phyloP scores from a whole-genome alignment of 176 grass and related monocot species.

The Musa troglodytarum region DNA sequence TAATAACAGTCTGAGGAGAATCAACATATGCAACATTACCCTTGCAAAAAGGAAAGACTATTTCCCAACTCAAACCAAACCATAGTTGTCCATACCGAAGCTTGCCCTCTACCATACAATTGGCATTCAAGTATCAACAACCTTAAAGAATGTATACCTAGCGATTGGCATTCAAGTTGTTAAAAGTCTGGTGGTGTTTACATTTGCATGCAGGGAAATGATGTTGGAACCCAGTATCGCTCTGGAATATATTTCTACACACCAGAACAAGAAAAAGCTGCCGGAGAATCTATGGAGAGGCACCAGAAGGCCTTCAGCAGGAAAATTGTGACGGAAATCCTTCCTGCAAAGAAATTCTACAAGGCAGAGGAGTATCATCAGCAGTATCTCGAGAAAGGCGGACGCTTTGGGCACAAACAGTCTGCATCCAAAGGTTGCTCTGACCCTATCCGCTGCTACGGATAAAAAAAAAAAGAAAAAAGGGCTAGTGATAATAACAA shows the following conservation, averaged over 20 bases:
- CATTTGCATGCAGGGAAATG: conserved; percentile 47
- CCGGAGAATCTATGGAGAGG: conserved; percentile 53
- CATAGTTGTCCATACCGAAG: no score
- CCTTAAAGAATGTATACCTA: no score
- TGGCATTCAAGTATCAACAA: background rate
- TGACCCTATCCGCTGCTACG: conserved; percentile 94
- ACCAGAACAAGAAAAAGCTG: conserved; percentile 59
- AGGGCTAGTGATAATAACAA: no score
- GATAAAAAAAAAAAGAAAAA: conserved; percentile 11
- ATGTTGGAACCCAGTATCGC: conserved; percentile 89
- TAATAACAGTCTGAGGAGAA: no score
- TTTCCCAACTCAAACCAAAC: no score
- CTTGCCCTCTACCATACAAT: no score
- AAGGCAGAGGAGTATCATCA: conserved; percentile 95
- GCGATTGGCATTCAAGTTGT: background rate
- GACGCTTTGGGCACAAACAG: conserved; percentile 76
- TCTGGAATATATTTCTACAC: conserved; percentile 95
- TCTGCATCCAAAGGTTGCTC: conserved; percentile 77
- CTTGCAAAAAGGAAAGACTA: no score
- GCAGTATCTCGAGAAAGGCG: conserved; percentile 91
- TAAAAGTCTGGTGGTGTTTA: background rate
- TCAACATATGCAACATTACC: no score
- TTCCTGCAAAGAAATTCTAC: conserved; percentile 93
- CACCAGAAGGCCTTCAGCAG: conserved; percentile 64
- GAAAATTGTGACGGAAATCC: conserved; percentile 70